Percentiles rank a stretch among this genome's conserved stretches.
phyloP scores from a whole-genome alignment of 2,329 filamentous ascomycete species.

The Trichoderma citrinoviride region DNA sequence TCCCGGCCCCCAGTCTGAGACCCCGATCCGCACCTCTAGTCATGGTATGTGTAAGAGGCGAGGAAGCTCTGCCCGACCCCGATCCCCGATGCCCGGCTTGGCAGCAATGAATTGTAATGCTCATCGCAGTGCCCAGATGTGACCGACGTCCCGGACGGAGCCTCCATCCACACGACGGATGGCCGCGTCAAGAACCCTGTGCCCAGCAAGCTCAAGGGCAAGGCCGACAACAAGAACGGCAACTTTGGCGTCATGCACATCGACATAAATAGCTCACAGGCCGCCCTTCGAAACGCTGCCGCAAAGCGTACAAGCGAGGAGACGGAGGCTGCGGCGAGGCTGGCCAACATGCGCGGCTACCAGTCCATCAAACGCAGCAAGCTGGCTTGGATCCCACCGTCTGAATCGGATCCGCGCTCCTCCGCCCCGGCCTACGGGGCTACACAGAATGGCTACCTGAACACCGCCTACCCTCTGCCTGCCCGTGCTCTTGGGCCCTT shows the following conservation, averaged over 20 bases:
- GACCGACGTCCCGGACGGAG: slow-evolving; percentile 15
- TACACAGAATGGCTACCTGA: slow-evolving; percentile 14
- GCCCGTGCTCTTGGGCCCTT: slow-evolving; percentile 22
- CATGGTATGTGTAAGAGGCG: slow-evolving; percentile 21
- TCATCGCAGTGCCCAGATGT: slow-evolving; percentile 15
- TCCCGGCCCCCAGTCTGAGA: slow-evolving; percentile 1
- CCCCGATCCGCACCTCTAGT: slow-evolving; percentile 14
- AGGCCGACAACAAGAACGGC: slow-evolving; percentile 54
- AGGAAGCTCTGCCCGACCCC: background rate
- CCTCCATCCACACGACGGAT: slow-evolving; percentile 28
- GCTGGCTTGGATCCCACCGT: slow-evolving; percentile 32
- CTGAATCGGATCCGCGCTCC: slow-evolving; percentile 14
- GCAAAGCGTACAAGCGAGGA: slow-evolving; percentile 62
- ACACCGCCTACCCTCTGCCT: slow-evolving; percentile 17
- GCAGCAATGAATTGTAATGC: background rate
- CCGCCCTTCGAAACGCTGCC: slow-evolving; percentile 50
- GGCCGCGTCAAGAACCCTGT: slow-evolving; percentile 51
- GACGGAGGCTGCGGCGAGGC: slow-evolving; percentile 56
- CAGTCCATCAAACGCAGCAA: slow-evolving; percentile 47
- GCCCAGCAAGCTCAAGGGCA: slow-evolving; percentile 61
- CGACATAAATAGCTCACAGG: slow-evolving; percentile 47
- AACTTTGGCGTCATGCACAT: slow-evolving; percentile 65
- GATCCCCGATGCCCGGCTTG: background rate
- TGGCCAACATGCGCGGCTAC: slow-evolving; percentile 55
- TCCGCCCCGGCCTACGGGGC: slow-evolving; percentile 15